Base-by-base conservation (phyloP, 441 rosid species). In the Arabidopsis hybrid region DNA sequence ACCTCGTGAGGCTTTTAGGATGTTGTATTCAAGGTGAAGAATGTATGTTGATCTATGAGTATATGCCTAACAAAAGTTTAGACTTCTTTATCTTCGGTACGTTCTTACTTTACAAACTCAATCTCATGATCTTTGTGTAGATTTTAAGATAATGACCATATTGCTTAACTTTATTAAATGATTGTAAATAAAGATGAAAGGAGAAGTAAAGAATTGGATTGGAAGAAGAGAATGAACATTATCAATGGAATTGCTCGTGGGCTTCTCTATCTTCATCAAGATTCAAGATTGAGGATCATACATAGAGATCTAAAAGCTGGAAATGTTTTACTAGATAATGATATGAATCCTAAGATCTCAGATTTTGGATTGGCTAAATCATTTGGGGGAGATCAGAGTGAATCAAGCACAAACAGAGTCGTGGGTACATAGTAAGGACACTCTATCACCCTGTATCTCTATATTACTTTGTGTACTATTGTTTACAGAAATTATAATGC, bases 1-100 rank as follows among this genome's bases (percentile, higher is more conserved):
- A 90, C 83, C 96, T 88, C 8, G 90, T 87, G 9, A 84, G 74
- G 66, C 80, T 86, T 46, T 17, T 85, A 4, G 91, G 91, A 17
- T 86, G 76, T 14, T 81, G 89, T 79, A 78, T 84, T 67, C 65
- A 87, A 14, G 80, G 68, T 35, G 75, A 74, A 59, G 92, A 89
- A 53, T 77, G 63, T 35, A 83, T 86, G 82, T 74, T 91, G 63
- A 65, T 91, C 39, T 91, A 91, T 38, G 91, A 87, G 63, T 86
- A 75, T 61, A 52, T 87, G 71, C 82, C 83, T 2, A 86, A 85
- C 72, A 78, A 78, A 79, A 87, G 93, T 72, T 79, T 86, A 74
- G 91, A 88, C 73, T 71, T 55, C 16, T 80, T 78, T 62, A 73
- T 88, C 38, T 88, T 88, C 6, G 87, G 81, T 80, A 75, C 42